Evolutionary conservation across 768 basidiomycete species (phyloP), one percentile per base, ranked within the genome.

Genomic region (Coprinopsis marcescibilis): DNA sequence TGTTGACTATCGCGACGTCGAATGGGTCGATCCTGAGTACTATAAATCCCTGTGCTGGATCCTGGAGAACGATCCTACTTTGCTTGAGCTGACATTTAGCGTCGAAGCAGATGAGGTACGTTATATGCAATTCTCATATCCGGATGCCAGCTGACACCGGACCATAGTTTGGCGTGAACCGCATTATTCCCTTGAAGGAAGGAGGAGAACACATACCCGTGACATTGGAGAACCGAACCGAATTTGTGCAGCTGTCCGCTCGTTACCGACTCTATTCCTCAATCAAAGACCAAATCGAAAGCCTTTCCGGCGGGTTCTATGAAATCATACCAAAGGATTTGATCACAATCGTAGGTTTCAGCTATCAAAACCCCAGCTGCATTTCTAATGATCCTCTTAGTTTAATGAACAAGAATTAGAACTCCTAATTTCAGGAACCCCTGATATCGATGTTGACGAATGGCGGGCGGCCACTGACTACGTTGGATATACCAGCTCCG

Each of bases 1-100:
- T 6, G 93, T 98, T 48, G 94, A 98, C 63, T 91, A 97, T 65
- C 78, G 82, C 52, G 95, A 98, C 61, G 88, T 98, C 17, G 94
- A 98, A 66, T 95, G 90, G 83, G 88, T 97, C 33, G 94, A 98
- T 66, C 94, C 94, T 0, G 92, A 95, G 65, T 98, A 98, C 64
- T 97, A 97, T 72, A 97, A 95, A 55, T 95, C 92, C 0, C 72
- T 99, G 10, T 89, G 89, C 59, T 99, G 96, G 96, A 98, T 99
- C 64, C 67, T 97, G 52, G 94, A 98, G 59, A 98, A 99, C 62
- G 93, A 96, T 58, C 88, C 89, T 4, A 87, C 83, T 17, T 67
- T 76, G 15, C 63, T 94, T 53, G 91, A 99, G 51, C 72, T 97
- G 49, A 96, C 83, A 12, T 98, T 98, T 70, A 92, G 90, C 51